Percentiles rank a stretch among this genome's conserved stretches.
These are phyloP conservation scores for Xylaria sp. DNA, from an alignment of 2,329 filamentous ascomycete species.

Conservation along the genomic window DNA sequence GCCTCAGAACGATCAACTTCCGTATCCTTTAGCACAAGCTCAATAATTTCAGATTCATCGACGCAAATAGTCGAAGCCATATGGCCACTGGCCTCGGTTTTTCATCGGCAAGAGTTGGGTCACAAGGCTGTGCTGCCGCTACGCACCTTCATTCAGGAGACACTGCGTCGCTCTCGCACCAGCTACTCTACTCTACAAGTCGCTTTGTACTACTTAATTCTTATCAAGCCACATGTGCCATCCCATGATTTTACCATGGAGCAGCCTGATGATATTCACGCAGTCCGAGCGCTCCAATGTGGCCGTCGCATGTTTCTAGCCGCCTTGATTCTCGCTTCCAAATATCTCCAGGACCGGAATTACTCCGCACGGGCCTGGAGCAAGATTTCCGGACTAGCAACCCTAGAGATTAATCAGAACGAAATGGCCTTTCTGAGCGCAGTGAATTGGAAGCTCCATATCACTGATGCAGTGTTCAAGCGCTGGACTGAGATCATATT, in stretches of 20 bases:
- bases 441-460: slow-evolving; percentile 94
- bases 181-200: slow-evolving; percentile 98
- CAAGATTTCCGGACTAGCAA: slow-evolving; percentile 96
- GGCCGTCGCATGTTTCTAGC: slow-evolving; percentile 97
- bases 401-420: slow-evolving; percentile 93
- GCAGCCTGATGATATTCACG: slow-evolving; percentile 74
- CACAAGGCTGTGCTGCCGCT: slow-evolving; percentile 83
- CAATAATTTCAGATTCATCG: slow-evolving; percentile 76
- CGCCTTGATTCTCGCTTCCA: slow-evolving; percentile 92
- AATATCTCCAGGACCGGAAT: slow-evolving; percentile 97
- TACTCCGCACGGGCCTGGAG: slow-evolving; percentile 98
- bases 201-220: slow-evolving; percentile 91
- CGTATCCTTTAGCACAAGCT: slow-evolving; percentile 36
- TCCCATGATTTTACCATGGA: slow-evolving; percentile 85
- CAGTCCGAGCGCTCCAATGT: slow-evolving; percentile 84
- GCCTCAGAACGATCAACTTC: slow-evolving; percentile 51
- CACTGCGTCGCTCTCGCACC: slow-evolving; percentile 88
- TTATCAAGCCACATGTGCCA: slow-evolving; percentile 90
- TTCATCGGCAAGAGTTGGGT: slow-evolving; percentile 74
- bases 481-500: slow-evolving; percentile 93
- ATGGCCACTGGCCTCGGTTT: slow-evolving; percentile 87
- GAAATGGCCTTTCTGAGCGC: slow-evolving; percentile 90
- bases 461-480: slow-evolving; percentile 85
- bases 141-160: slow-evolving; percentile 97
- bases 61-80: slow-evolving; percentile 97